These are phyloP conservation scores for Candida anglica DNA, from an alignment of 805 yeast species.

Conservation along the genomic window DNA sequence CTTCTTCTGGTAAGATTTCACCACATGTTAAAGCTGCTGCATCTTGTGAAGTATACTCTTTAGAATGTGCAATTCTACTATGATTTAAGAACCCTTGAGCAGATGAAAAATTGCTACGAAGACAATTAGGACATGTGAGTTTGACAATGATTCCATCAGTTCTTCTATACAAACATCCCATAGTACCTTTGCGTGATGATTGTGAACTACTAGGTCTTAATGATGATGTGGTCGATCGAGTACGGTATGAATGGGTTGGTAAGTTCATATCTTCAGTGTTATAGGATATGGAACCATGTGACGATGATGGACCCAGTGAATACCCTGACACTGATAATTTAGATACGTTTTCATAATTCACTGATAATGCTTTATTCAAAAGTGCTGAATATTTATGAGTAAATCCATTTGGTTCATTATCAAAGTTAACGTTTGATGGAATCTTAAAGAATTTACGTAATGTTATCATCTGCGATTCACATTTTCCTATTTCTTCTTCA, in stretches of 20 bases:
- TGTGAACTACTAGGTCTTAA: conserved; percentile 49
- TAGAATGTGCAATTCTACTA: conserved; percentile 68
- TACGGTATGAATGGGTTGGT: conserved; percentile 34
- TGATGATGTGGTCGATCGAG: conserved; percentile 49
- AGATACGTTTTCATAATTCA: conserved; percentile 22
- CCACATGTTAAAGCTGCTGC: conserved; percentile 72
- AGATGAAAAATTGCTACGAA: conserved; percentile 64
- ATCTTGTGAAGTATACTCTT: conserved; percentile 67
- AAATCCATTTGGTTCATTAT: conserved; percentile 42
- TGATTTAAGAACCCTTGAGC: conserved; percentile 83
- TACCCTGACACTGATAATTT: conserved; percentile 10
- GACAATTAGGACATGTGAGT: conserved; percentile 65
- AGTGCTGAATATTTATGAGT: conserved; percentile 39
- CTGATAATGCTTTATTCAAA: conserved; percentile 28
- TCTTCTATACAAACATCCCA: conserved; percentile 57
- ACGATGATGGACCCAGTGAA: conserved; percentile 2
- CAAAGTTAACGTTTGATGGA: conserved; percentile 34
- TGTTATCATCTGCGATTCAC: conserved; percentile 54
- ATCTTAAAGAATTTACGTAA: conserved; percentile 44
- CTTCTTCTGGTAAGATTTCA: conserved; percentile 45
- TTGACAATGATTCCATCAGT: conserved; percentile 70
- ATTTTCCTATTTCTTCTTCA: conserved; percentile 51
- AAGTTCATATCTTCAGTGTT: conserved; percentile 3
- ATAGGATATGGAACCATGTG: conserved; percentile 1
- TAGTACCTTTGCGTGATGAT: conserved; percentile 20